Evolutionary conservation across 257 asterid species (phyloP), one percentile per base, ranked within the genome.

Genomic region (Gentiana straminea): DNA sequence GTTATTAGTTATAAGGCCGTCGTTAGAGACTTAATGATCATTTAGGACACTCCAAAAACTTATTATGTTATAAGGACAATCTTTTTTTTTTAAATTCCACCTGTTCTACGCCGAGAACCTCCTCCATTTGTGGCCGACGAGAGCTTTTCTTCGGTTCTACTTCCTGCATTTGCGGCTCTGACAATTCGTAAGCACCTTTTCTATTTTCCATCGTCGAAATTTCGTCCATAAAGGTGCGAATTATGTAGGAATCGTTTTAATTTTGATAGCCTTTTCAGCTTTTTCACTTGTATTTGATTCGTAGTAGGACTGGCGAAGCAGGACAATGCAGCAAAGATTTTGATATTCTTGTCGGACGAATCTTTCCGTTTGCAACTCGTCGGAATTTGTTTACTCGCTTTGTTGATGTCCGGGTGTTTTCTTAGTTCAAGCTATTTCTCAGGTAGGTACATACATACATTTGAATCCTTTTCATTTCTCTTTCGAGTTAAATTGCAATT

Each of bases 361-460:
- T 59, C 38, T 35, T 64, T 58, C 60, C 70, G 11, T 50, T 58
- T 51, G 62, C 76, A 5, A 75, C 81, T 7, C 95, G 96, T 37
- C 77, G 96, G 55, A 76, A 71, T 53, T 67, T 87, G 69, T 79
- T 91, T 54, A 68, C 89, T 36, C 0, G 24, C 24, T 63, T 60
- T 85, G 62, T 58, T 81, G 41, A 54, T 79, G 63, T 76, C 54
- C 65, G 55, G 77, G 4, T 74, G 82, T 61, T 83, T 61, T 72
- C 77, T 66, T 72, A 83, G 88, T 64, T 78, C 92, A 78, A 91
- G 96, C 84, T 90, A 84, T 68, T 66, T 70, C 48, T 61, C 84
- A 90, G 96, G 94, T 90, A 77, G 73, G 94, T 75, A 57, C 77
- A 49, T 24, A 24, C 65, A 57, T 7, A 60, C 70, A 63, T 67